Conservation (phyloP, 2,329 filamentous ascomycete genomes). For the Ophiostoma populinum region DNA sequence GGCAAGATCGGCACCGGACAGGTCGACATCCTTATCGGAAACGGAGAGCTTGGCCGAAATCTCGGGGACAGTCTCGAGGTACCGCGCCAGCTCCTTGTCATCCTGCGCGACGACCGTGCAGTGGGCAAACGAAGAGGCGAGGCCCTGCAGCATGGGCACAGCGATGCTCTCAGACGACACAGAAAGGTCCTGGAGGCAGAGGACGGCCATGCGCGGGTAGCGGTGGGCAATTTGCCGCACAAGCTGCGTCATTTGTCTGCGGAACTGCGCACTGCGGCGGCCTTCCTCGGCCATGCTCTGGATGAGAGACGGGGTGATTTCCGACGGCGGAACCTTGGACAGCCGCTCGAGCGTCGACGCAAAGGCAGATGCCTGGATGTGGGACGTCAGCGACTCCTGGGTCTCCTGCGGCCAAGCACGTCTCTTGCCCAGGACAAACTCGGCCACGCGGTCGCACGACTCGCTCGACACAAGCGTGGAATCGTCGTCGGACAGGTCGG, state of each 20-base stretch:
- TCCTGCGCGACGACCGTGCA: neutral
- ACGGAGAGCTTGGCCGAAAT: constrained; percentile 16
- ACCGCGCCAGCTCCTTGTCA: neutral
- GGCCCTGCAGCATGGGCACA: constrained; percentile 17
- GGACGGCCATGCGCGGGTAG: constrained; percentile 22
- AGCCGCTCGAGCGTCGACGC: neutral
- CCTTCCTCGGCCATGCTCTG: constrained; percentile 17
- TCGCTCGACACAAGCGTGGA: constrained; percentile 1
- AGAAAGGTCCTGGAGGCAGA: constrained; percentile 18
- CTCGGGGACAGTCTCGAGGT: neutral
- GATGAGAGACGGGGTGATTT: constrained; percentile 6
- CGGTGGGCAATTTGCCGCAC: constrained; percentile 22
- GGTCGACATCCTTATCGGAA: constrained; percentile 9
- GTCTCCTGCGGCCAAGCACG: constrained; percentile 3
- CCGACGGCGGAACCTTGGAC: constrained; percentile 10
- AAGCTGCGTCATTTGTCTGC: constrained; percentile 18
- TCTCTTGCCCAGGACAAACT: neutral
- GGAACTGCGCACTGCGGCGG: constrained; percentile 16
- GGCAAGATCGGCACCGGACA: constrained; percentile 14
- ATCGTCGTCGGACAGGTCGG: constrained; percentile 1
- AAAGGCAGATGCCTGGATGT: constrained; percentile 1
- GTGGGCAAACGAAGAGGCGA: constrained; percentile 16
- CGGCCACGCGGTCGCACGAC: neutral
- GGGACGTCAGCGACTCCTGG: neutral
- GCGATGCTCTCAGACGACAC: too few species aligned